Base-by-base conservation (phyloP, 1,284 basidiomycete genomes). In the Sphaerobolus stellatus region DNA sequence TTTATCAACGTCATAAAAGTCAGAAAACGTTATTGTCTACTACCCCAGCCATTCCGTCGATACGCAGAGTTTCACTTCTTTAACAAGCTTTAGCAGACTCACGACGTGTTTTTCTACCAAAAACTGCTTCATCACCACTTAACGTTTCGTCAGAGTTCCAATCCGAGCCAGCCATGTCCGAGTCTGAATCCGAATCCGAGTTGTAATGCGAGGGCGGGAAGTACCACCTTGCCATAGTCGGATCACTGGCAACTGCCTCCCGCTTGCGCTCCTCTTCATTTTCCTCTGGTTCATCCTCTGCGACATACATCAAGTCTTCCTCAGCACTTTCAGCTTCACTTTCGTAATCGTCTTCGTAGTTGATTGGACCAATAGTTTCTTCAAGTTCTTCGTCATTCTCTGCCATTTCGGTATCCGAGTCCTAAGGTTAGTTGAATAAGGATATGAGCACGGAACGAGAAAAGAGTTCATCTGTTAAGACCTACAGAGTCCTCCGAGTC, bases 201-300 rank as follows among this genome's bases (percentile, higher is more conserved):
- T n/a, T 11, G 11, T n/a, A 34, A 11, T n/a, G 33, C 33, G 11
- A 11, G 11, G n/a, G 33, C n/a, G 11, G n/a, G n/a, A 11, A n/a
- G 11, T n/a, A 34, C n/a, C 11, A 34, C 33, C 11, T 11, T 34
- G n/a, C 11, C 33, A n/a, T n/a, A n/a, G n/a, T 34, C 33, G n/a
- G 33, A 34, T 34, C 33, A 11, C 33, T 34, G 11, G 11, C 11
- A n/a, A 34, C n/a, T n/a, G 33, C 11, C n/a, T 11, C 11, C n/a
- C 11, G 33, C 11, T n/a, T 58, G 50, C 33, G 48, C 20, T 48
- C 56, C 22, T 74, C 70, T 18, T 72, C 68, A 13, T 76, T 71
- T 2, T 70, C 72, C 40, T 78, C 76, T 22, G 62, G 61, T 5
- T 56, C 54, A 25, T 62, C 62, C n/a, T 34, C 33, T 34, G 33